These are phyloP conservation scores for Trichophaea hybrida DNA, from an alignment of 2,329 filamentous ascomycete species.

Conservation along the genomic window DNA sequence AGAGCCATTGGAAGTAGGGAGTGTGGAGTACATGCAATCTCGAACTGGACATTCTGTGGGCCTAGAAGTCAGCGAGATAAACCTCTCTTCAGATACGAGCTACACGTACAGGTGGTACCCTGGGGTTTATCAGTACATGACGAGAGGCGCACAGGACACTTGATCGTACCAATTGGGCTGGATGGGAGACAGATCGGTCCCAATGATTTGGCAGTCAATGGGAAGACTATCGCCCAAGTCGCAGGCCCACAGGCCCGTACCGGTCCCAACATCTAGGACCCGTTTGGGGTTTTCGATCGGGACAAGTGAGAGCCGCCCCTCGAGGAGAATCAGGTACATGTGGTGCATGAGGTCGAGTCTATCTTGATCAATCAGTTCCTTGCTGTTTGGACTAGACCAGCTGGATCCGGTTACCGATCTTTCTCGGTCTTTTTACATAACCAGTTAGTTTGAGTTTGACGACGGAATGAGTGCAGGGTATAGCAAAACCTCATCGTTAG, in stretches of 20 bases:
- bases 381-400: too few relatives aligned
- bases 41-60: not conserved
- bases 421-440: not conserved
- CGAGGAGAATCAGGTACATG: slow-evolving; percentile 37
- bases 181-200: slow-evolving; percentile 13
- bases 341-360: slow-evolving; percentile 34
- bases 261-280: slow-evolving; percentile 35
- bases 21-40: not conserved
- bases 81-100: too few relatives aligned
- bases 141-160: not conserved
- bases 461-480: slow-evolving; percentile 16
- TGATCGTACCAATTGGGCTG: slow-evolving; percentile 10
- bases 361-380: slow-evolving; percentile 23
- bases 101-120: slow-evolving; percentile 1
- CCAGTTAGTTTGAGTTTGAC: not conserved
- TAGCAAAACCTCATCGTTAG: slow-evolving; percentile 12
- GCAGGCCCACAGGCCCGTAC: slow-evolving; percentile 36
- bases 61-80: not conserved
- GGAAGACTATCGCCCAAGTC: slow-evolving; percentile 29
- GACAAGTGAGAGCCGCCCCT: slow-evolving; percentile 30
- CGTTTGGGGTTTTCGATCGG: slow-evolving; percentile 31
- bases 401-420: not conserved
- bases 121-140: not conserved
- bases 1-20: too few relatives aligned
- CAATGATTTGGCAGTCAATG: not conserved